These are phyloP conservation scores for Aspergillus carbonarius DNA, from an alignment of 2,329 filamentous ascomycete species.

Conservation along the genomic window DNA sequence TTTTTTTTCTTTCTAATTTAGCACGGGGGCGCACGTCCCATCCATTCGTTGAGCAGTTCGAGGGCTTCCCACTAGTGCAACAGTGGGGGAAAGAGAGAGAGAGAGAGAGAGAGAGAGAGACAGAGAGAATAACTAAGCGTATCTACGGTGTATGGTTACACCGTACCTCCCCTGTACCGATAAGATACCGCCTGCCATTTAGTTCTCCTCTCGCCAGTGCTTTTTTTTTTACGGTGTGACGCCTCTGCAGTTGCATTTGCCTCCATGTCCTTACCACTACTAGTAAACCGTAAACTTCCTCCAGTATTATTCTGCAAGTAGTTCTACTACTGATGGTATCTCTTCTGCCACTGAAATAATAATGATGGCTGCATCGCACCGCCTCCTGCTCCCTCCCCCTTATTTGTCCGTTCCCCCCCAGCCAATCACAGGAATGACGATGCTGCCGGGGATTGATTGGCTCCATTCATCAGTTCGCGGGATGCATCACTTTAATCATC, in stretches of 20 bases:
- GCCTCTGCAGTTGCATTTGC: neutral
- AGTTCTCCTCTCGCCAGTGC: neutral
- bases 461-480: neutral
- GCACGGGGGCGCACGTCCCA: slow-evolving; percentile 8
- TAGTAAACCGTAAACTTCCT: too few relatives aligned
- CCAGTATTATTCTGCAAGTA: too few relatives aligned
- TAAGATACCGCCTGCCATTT: neutral
- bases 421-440: slow-evolving; percentile 3
- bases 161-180: too few relatives aligned
- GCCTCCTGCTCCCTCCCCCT: neutral
- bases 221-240: neutral
- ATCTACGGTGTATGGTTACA: neutral
- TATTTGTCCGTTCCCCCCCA: neutral
- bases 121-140: too few relatives aligned
- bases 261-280: neutral
- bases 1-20: neutral
- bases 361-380: neutral
- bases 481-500: slow-evolving; percentile 1
- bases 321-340: too few relatives aligned
- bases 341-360: neutral
- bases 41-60: slow-evolving; percentile 1
- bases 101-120: too few relatives aligned
- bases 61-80: neutral
- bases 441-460: slow-evolving; percentile 5
- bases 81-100: too few relatives aligned